Evolutionary conservation across 306 rosid species (phyloP).

Genomic region (Sicyos edulis): DNA sequence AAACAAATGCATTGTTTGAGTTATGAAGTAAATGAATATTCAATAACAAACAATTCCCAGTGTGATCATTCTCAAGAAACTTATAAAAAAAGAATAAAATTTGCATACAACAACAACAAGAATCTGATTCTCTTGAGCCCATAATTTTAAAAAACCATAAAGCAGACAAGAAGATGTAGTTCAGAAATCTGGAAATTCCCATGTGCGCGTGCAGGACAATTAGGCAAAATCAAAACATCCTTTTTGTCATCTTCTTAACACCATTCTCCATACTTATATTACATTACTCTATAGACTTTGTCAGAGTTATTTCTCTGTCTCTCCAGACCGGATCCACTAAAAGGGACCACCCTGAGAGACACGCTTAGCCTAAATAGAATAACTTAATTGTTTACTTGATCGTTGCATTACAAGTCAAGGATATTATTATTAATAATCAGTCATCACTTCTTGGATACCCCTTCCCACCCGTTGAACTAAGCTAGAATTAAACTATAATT

Average conservation of each 20-base stretch:
- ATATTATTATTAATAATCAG: neutral
- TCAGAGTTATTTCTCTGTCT: conserved; percentile 25
- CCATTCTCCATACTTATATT: conserved; percentile 26
- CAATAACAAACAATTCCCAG: conserved; percentile 12
- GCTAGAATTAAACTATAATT: neutral
- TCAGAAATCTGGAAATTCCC: conserved; percentile 38
- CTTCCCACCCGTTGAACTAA: neutral
- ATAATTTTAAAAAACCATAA: conserved; percentile 10
- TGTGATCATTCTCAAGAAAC: neutral
- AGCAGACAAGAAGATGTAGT: conserved; percentile 41
- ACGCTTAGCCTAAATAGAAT: conserved; percentile 5
- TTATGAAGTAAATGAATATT: neutral
- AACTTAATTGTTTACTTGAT: conserved; percentile 7
- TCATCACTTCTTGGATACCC: conserved; percentile 17
- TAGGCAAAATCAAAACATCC: conserved; percentile 28
- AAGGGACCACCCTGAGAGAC: conserved; percentile 19
- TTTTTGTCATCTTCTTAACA: conserved; percentile 41
- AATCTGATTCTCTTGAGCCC: conserved; percentile 30
- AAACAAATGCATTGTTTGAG: conserved; percentile 1
- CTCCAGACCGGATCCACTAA: conserved; percentile 16
- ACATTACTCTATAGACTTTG: conserved; percentile 17
- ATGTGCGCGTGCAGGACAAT: conserved; percentile 43
- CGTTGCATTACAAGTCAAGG: neutral
- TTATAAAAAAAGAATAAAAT: neutral
- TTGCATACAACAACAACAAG: conserved; percentile 26